Base-by-base conservation (phyloP, 768 basidiomycete genomes). In the Boletellus ananas region DNA sequence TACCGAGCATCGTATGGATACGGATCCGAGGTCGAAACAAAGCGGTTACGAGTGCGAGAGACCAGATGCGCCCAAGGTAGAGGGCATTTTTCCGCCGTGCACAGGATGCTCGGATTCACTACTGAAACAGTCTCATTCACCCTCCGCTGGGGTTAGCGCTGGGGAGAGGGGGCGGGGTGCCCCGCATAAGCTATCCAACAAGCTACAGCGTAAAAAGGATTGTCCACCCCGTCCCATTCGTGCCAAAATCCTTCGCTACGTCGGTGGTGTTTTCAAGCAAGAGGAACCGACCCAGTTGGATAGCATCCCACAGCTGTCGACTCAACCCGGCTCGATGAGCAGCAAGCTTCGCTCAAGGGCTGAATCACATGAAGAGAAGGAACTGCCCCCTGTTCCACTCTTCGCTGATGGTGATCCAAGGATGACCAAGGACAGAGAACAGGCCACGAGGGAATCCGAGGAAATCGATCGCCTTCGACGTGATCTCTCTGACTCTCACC, bases 401-500 rank as follows among this genome's bases (percentile, higher is more conserved):
- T 29, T 2, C 8, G 0, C 7, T 20, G 21, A 33, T 13, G 29
- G 7, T 3, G 4, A 31, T 6, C 35, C 11, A 27, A 5, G 17
- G 5, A 27, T 36, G 13, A 45, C 5, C 18, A 31, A 21, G 27
- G 25, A 23, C 6, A n/a, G 16, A 14, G n/a, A 25, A 33, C 41
- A 31, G 14, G 35, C 9, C 16, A 4, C 16, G 10, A 11, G n/a
- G 4, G 42, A 52, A n/a, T 35, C 37, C 5, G 43, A 52, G n/a
- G 43, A 52, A 23, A 33, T 52, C 3, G 21, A 44, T 23, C 40
- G 35, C 20, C 54, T 55, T 41, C 50, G 34, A 14, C 47, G 31
- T 9, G 40, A 53, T 9, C 54, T 55, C 47, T 35, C 36, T 16
- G 34, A 51, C 14, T 47, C 35, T 6, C 36, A 29, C 2, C 18